Conservation (phyloP, 768 basidiomycete species). For the Clitopilus passeckerianus region DNA sequence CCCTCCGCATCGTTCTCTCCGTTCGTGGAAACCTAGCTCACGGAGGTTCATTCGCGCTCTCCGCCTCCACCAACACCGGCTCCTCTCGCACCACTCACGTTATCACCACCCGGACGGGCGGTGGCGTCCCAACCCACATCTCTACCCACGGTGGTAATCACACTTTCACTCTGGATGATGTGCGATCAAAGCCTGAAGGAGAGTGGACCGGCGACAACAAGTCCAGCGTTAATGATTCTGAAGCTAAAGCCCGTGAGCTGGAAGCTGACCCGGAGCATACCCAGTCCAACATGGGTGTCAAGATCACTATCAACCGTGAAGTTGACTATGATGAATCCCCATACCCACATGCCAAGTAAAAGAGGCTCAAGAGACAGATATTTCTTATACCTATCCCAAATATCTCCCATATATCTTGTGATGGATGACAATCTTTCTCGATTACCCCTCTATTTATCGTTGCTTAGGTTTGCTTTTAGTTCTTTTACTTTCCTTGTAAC, state of each 20-base stretch:
- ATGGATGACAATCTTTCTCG: background rate
- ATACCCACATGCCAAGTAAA: constrained; percentile 16
- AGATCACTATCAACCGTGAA: constrained; percentile 53
- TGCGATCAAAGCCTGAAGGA: constrained; percentile 41
- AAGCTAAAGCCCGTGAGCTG: constrained; percentile 30
- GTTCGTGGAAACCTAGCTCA: constrained; percentile 71
- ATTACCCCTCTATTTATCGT: background rate
- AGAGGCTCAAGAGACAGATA: background rate
- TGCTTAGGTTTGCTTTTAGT: background rate
- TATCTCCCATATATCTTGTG: background rate
- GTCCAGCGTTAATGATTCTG: constrained; percentile 32
- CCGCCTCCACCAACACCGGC: constrained; percentile 31
- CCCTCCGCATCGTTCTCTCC: constrained; percentile 79
- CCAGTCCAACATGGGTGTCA: constrained; percentile 37
- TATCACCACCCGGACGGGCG: constrained; percentile 37
- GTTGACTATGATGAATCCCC: constrained; percentile 40
- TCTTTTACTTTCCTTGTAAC: background rate
- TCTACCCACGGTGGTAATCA: constrained; percentile 28
- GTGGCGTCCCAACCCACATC: constrained; percentile 29
- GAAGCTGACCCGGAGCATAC: constrained; percentile 19
- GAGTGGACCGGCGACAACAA: constrained; percentile 41
- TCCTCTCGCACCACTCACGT: constrained; percentile 53
- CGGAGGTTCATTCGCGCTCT: constrained; percentile 68
- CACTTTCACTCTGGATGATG: constrained; percentile 52
- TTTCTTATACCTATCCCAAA: background rate